Conservation (phyloP, 371 early-diverging fungal genomes). For the Circinella minor region DNA sequence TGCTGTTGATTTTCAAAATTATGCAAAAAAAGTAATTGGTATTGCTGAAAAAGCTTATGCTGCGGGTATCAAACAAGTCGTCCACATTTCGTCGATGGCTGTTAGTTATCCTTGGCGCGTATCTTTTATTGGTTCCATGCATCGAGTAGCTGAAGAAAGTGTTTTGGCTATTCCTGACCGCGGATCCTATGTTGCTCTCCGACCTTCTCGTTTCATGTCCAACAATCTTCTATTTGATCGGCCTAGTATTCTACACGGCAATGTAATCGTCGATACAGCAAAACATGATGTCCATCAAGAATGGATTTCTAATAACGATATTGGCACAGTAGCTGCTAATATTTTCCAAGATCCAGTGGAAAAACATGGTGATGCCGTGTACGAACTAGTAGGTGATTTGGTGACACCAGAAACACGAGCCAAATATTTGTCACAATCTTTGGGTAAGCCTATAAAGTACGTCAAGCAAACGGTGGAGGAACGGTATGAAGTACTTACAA, state of each 20-base stretch:
- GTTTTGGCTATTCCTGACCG: slow-evolving; percentile 21
- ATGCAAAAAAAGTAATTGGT: neutral
- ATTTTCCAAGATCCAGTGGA: slow-evolving; percentile 21
- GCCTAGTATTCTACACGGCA: slow-evolving; percentile 3
- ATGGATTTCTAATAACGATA: slow-evolving; percentile 24
- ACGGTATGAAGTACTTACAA: neutral
- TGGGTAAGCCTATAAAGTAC: slow-evolving; percentile 17
- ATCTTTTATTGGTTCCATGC: slow-evolving; percentile 8
- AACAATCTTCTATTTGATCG: slow-evolving; percentile 17
- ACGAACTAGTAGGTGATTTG: slow-evolving; percentile 19
- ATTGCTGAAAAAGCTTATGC: slow-evolving; percentile 27
- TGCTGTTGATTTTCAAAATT: neutral
- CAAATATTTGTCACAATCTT: slow-evolving; percentile 4
- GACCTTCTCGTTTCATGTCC: slow-evolving; percentile 40
- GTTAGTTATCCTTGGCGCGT: slow-evolving; percentile 26
- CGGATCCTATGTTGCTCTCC: slow-evolving; percentile 30
- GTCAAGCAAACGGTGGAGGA: slow-evolving; percentile 8
- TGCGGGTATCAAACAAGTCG: slow-evolving; percentile 40
- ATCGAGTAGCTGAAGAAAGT: slow-evolving; percentile 22
- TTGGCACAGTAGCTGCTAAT: slow-evolving; percentile 16
- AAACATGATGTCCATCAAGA: slow-evolving; percentile 10
- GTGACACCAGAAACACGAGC: slow-evolving; percentile 17
- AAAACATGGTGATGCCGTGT: slow-evolving; percentile 22
- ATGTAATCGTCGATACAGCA: slow-evolving; percentile 2
- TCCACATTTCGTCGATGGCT: slow-evolving; percentile 29